phyloP scores from a whole-genome alignment of 345 rosid genomes.

The Eucalyptus brandiana region DNA sequence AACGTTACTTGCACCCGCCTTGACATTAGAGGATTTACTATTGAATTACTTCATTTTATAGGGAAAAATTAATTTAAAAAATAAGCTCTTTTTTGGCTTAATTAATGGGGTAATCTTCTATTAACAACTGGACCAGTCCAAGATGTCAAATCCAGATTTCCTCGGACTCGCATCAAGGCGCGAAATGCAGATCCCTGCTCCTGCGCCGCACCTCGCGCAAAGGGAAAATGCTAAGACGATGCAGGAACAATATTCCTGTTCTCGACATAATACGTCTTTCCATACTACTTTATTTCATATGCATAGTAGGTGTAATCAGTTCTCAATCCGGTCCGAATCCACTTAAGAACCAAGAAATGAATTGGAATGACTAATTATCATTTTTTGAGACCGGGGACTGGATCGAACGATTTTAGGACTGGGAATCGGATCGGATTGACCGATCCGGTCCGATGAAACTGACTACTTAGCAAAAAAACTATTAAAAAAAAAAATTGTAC shows the following conservation, averaged over 20 bases:
- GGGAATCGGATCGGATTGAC: too few relatives aligned
- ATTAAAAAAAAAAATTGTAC: too few relatives aligned
- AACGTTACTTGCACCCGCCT: not conserved
- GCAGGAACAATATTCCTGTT: not conserved
- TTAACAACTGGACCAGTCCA: not conserved
- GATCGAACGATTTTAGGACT: accelerated
- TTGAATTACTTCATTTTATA: too few relatives aligned
- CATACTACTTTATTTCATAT: not conserved
- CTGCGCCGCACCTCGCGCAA: not conserved
- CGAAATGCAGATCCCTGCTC: too few relatives aligned
- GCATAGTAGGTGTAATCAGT: too few relatives aligned
- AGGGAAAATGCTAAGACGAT: too few relatives aligned
- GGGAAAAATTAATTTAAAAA: not conserved
- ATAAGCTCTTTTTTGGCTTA: not conserved
- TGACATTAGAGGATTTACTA: not conserved
- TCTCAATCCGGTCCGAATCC: too few relatives aligned
- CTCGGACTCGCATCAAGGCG: not conserved
- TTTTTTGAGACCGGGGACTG: accelerated
- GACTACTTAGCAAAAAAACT: too few relatives aligned
- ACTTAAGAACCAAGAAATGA: too few relatives aligned
- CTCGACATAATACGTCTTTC: not conserved
- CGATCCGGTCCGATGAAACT: accelerated
- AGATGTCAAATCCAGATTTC: not conserved
- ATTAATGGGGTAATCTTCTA: not conserved
- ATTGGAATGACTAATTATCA: too few relatives aligned